phyloP scores from a whole-genome alignment of 495 filamentous ascomycete species.

The Oidiodendron maius region DNA sequence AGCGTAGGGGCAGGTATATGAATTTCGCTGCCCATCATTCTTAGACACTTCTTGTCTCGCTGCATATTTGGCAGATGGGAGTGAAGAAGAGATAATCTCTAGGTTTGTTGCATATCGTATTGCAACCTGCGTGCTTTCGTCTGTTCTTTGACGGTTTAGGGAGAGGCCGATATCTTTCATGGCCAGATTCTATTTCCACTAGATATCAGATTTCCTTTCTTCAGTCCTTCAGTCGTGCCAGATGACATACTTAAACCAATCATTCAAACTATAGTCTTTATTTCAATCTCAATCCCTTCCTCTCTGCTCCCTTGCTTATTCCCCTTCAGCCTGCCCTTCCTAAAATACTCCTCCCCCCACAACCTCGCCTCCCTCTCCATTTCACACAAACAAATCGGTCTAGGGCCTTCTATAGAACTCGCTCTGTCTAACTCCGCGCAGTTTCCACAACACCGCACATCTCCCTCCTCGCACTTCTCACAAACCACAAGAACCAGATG shows the following conservation, averaged over 20 bases:
- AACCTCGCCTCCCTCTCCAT: constrained; percentile 15
- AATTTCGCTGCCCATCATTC: no score
- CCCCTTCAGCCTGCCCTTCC: background rate
- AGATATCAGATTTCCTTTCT: no score
- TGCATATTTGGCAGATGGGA: no score
- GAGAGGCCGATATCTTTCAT: no score
- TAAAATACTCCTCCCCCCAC: constrained; percentile 13
- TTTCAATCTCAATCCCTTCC: constrained; percentile 8
- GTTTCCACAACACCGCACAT: constrained; percentile 17
- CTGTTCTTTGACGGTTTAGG: no score
- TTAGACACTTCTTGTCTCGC: no score
- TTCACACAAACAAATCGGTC: constrained; percentile 22
- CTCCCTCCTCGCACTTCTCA: constrained; percentile 10
- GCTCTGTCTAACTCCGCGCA: constrained; percentile 4
- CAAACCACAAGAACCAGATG: constrained; percentile 23
- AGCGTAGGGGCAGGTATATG: no score
- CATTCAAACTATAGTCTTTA: constrained; percentile 12
- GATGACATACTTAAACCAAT: no score
- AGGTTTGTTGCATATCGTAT: background rate
- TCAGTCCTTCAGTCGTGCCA: no score
- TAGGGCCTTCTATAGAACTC: constrained; percentile 1
- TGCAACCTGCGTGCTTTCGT: no score
- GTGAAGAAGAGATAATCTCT: background rate
- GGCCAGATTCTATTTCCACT: no score
- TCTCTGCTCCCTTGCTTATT: background rate